Base-by-base conservation (phyloP, 495 filamentous ascomycete genomes). In the Daldinia grandis region DNA sequence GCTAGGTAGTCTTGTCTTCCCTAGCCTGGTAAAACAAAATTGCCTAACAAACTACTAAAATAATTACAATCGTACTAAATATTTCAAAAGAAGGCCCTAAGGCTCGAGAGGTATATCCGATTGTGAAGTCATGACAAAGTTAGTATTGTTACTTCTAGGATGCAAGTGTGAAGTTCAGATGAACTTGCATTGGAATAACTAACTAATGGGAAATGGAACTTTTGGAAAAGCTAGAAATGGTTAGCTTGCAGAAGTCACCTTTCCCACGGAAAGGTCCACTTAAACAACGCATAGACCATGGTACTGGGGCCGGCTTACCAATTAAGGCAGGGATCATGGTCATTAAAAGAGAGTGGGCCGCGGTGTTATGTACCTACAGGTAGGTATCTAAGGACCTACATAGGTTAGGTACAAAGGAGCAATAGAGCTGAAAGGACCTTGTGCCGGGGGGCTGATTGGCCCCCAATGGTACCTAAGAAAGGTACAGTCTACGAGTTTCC, bases 241-340 rank as follows among this genome's bases (percentile, higher is more conserved):
- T 47, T 47, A 21, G 21, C 8, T 47, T 14, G 7, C 42, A 47
- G 10, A 47, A 47, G 42, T 47, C 21, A 19, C 42, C 42, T 47
- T 47, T 47, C 42, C 42, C 42, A 47, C 42, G 19, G 42, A n/a
- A 47, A 4, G 42, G 17, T 4, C 19, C 42, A 60, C 92, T 81
- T 80, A 95, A 92, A 81, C 83, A 64, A 95, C 92, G 77, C 94
- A 96, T 24, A 5, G 49, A 53, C 49, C 53, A 19, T 37, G 28
- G 53, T 56, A 56, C 28, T 53, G 49, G 49, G 24, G 49, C 25
- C 25, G 27, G 27, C 24, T 53, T 30, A 53, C 49, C 27, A 28
- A 53, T 28, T 30, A 30, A 30, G 49, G 8, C 49, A 53, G 24
- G 27, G 49, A n/a, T 27, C 12, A n/a, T 25, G 14, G 21, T 3